Percentiles rank a stretch among this genome's conserved stretches.
These are phyloP conservation scores for Funneliformis geosporum DNA, from an alignment of 192 early-diverging fungal genomes.

Conservation along the genomic window DNA sequence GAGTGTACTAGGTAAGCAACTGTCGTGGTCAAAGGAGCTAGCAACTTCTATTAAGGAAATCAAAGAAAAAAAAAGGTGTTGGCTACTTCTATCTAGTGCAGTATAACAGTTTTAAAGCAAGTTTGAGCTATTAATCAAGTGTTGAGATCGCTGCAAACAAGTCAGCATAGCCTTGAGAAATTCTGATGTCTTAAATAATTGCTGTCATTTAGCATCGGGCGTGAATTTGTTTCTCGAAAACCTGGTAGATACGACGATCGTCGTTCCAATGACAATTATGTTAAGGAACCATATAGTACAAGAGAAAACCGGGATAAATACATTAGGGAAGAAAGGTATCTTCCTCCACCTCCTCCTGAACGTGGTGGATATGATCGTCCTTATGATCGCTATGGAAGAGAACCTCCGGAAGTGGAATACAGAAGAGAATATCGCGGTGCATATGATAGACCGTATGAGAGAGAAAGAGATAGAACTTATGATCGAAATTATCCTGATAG, in stretches of 20 bases:
- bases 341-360: slow-evolving; percentile 13
- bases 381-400: slow-evolving; percentile 31
- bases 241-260: slow-evolving; percentile 25
- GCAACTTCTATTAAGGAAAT: not conserved
- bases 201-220: slow-evolving; percentile 19
- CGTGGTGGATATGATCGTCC: slow-evolving; percentile 14
- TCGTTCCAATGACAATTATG: slow-evolving; percentile 18
- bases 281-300: slow-evolving; percentile 18
- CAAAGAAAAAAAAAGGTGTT: not conserved
- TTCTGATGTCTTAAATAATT: slow-evolving; percentile 30
- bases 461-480: slow-evolving; percentile 28
- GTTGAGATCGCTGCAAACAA: not conserved
- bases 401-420: slow-evolving; percentile 21
- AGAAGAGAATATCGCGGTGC: slow-evolving; percentile 28
- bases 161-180: slow-evolving; percentile 15
- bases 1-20: slow-evolving; percentile 37
- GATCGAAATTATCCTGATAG: slow-evolving; percentile 27
- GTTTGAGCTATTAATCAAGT: not conserved
- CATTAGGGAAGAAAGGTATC: slow-evolving; percentile 26
- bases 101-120: not conserved
- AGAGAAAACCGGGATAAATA: slow-evolving; percentile 25
- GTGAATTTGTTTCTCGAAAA: slow-evolving; percentile 21
- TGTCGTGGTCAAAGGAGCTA: not conserved
- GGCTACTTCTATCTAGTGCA: not conserved
- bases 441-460: slow-evolving; percentile 29